phyloP scores from a whole-genome alignment of 2,329 filamentous ascomycete genomes.

The Dactylonectria estremocensis region DNA sequence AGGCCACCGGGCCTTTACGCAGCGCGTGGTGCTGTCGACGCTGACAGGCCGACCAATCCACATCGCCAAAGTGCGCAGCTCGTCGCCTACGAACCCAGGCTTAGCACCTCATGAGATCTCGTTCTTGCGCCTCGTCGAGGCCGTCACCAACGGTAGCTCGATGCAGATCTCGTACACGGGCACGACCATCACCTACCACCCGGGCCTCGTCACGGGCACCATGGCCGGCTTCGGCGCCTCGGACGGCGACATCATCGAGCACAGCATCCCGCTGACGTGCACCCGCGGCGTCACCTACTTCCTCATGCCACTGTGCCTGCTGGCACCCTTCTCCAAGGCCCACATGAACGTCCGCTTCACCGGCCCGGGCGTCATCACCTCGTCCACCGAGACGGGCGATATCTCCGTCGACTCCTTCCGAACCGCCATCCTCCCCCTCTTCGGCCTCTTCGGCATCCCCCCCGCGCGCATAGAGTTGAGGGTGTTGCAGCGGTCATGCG shows the following conservation, averaged over 20 bases:
- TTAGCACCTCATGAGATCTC: slow-evolving; percentile 95
- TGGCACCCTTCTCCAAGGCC: slow-evolving; percentile 94
- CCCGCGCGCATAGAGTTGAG: slow-evolving; percentile 86
- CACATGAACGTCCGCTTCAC: slow-evolving; percentile 92
- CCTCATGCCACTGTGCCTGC: slow-evolving; percentile 87
- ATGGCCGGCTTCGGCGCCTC: slow-evolving; percentile 81
- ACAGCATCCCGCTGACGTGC: slow-evolving; percentile 84
- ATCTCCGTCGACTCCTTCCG: slow-evolving; percentile 94
- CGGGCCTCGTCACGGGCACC: slow-evolving; percentile 91
- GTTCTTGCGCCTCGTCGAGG: slow-evolving; percentile 93
- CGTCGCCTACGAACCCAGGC: slow-evolving; percentile 88
- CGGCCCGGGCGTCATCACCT: slow-evolving; percentile 93
- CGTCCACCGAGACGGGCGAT: slow-evolving; percentile 86
- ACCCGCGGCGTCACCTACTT: slow-evolving; percentile 91
- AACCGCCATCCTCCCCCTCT: slow-evolving; percentile 91
- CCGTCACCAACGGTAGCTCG: slow-evolving; percentile 93
- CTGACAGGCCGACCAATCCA: slow-evolving; percentile 91
- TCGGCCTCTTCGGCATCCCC: slow-evolving; percentile 89
- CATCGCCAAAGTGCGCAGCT: slow-evolving; percentile 93
- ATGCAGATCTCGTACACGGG: slow-evolving; percentile 98
- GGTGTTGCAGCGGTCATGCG: slow-evolving; percentile 84
- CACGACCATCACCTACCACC: slow-evolving; percentile 92
- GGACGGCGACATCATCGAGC: slow-evolving; percentile 82
- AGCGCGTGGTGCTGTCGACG: slow-evolving; percentile 90
- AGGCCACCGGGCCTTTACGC: slow-evolving; percentile 85